These are phyloP conservation scores for Candida suzukii DNA, from an alignment of 805 yeast genomes.

Conservation along the genomic window DNA sequence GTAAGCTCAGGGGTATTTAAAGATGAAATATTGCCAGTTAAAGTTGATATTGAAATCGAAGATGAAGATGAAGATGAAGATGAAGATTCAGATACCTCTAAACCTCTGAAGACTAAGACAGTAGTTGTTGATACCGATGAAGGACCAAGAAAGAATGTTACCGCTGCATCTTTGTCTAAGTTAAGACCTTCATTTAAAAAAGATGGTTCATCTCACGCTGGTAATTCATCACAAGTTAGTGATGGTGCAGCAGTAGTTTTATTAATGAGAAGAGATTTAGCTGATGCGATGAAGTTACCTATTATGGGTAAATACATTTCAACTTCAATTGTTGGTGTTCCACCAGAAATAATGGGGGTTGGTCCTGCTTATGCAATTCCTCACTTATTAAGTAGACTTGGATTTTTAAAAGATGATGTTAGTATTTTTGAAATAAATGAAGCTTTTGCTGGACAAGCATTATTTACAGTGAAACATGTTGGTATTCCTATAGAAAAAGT, in stretches of 20 bases:
- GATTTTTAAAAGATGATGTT: slow-evolving; percentile 54
- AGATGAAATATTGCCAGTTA: slow-evolving; percentile 84
- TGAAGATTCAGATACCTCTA: slow-evolving; percentile 15
- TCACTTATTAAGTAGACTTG: slow-evolving; percentile 42
- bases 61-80: slow-evolving; percentile 53
- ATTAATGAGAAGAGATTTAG: slow-evolving; percentile 78
- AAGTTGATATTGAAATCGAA: slow-evolving; percentile 47
- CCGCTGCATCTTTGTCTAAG: slow-evolving; percentile 66
- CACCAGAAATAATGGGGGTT: slow-evolving; percentile 96
- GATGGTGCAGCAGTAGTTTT: slow-evolving; percentile 94
- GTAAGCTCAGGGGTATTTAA: slow-evolving; percentile 65
- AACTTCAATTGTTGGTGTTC: slow-evolving; percentile 82
- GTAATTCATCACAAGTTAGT: slow-evolving; percentile 92
- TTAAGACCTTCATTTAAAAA: slow-evolving; percentile 81
- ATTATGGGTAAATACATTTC: slow-evolving; percentile 76
- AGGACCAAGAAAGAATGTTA: slow-evolving; percentile 86
- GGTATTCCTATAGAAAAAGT: slow-evolving; percentile 66
- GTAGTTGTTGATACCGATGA: slow-evolving; percentile 36
- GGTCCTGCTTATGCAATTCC: slow-evolving; percentile 98
- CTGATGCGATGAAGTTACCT: slow-evolving; percentile 64
- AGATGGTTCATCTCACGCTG: slow-evolving; percentile 88
- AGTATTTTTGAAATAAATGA: slow-evolving; percentile 85
- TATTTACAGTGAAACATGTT: slow-evolving; percentile 61
- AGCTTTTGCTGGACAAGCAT: slow-evolving; percentile 94
- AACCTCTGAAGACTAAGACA: slow-evolving; percentile 17